Evolutionary conservation across 345 rosid species (phyloP), one percentile per base, ranked within the genome.

Genomic region (Streptanthus diversifolius): DNA sequence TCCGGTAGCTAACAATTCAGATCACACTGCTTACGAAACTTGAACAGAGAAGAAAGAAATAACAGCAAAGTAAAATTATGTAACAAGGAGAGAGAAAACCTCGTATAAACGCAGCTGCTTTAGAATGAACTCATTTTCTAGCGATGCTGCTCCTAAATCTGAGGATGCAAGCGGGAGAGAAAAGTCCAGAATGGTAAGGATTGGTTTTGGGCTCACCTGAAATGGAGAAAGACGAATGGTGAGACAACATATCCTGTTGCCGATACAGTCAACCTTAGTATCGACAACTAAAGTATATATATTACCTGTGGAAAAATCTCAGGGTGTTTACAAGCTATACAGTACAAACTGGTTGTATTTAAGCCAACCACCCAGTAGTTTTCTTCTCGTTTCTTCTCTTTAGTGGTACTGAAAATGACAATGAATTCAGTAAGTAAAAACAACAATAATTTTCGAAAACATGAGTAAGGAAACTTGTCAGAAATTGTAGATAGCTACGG

Each of bases 361-460:
- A 95, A 82, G 52, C 98, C 99, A 79, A 88, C 95, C 52, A 88
- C 74, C 98, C 99, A 95, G 77, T 87, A 88, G 76, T 77, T 95
- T 77, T 89, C 97, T 75, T 81, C 85, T 27, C 82, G 82, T 72
- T 81, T 83, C 76, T 84, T 88, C 81, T 85, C 87, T 81, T 81
- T 87, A 41, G 78, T 83, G 54, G 87, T 80, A 80, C 92, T 88
- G 88, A 77, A 76, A 59, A 33, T 52, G 49, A 77, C 41, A 56
- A 79, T 30, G 33, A 71, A 24, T 29, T 17, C 39, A 39, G 11
- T 37, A 39, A 32, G 13, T 36, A 64, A 19, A 48, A 17, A 39
- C 27, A 32, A 43, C 15, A 52, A 52, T 55, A 47, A 52, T 64
- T 15, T 57, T 14, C 24, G 24, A 58, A 33, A 59, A 57, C 29